Evolutionary conservation across 768 basidiomycete genomes (phyloP).

Genomic region (Hericium rajendrae): DNA sequence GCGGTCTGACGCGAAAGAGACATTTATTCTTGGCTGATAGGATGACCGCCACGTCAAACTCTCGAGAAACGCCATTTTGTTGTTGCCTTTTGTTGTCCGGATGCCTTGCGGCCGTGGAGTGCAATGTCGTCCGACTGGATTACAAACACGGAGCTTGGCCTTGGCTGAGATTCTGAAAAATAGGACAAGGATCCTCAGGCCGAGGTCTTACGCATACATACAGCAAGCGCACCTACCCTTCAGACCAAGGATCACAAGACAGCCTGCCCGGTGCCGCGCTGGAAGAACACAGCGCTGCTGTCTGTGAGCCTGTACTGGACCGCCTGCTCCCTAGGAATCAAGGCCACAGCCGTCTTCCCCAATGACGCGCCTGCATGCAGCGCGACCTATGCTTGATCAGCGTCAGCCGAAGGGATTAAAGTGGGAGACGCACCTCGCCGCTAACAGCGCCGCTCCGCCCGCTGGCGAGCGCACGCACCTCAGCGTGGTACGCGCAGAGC

Average conservation of each 20-base stretch:
- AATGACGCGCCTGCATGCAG: slow-evolving; percentile 47
- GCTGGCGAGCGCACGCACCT: slow-evolving; percentile 61
- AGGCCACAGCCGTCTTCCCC: slow-evolving; percentile 22
- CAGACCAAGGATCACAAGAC: slow-evolving; percentile 35
- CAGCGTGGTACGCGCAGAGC: slow-evolving; percentile 58
- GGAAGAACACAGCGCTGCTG: slow-evolving; percentile 55
- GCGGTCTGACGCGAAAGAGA: too few species aligned
- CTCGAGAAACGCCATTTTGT: too few species aligned
- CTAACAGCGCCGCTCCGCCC: slow-evolving; percentile 71
- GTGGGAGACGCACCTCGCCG: slow-evolving; percentile 47
- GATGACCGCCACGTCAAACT: too few species aligned
- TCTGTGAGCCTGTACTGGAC: slow-evolving; percentile 69
- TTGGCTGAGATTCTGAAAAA: too few species aligned
- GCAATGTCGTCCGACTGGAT: too few species aligned
- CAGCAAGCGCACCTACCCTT: too few species aligned
- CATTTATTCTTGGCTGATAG: too few species aligned
- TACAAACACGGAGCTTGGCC: too few species aligned
- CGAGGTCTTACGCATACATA: too few species aligned
- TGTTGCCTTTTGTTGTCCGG: too few species aligned
- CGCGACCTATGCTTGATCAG: slow-evolving; percentile 36
- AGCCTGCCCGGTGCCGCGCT: slow-evolving; percentile 57
- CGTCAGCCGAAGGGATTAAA: not conserved
- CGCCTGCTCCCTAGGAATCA: slow-evolving; percentile 44
- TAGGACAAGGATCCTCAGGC: too few species aligned
- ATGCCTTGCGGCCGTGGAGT: too few species aligned